Evolutionary conservation across 352 stramenopile genomes (phyloP), one percentile per base, ranked within the genome.

Genomic region (Pythium phragmitis): DNA sequence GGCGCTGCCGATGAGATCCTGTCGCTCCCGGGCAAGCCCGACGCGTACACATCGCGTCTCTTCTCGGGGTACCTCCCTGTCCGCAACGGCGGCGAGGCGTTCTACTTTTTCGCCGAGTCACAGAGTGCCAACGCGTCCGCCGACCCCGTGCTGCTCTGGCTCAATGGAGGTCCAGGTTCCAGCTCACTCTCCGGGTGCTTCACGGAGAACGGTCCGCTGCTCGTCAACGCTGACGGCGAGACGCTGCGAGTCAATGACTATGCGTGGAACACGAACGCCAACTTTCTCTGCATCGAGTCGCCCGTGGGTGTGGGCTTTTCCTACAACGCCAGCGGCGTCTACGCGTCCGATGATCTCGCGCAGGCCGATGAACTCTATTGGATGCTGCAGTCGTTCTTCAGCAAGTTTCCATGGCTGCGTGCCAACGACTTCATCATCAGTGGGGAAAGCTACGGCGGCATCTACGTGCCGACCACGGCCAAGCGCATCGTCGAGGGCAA

Each of bases 381-480:
- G 14, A 76, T 80, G 2, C 70, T 97, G 48, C 76, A 96, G 65
- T 80, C 85, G 28, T 96, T 98, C 65, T 97, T 89, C 47, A 36
- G 37, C 45, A 85, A 93, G 21, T 98, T 98, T 75, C 78, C 87
- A 4, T 82, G 92, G 57, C 77, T 94, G 7, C 69, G 67, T 7
- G 42, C 71, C 12, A 96, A 96, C 57, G 79, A 95, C 37, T 88
- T 96, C 55, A 85, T 92, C 48, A 75, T 95, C 33, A 78, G 77
- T n/a, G 85, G 86, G 45, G 82, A 94, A 60, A 91, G 70, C 28
- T 94, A 91, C 60, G 87, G 81, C 21, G 87, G 87, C 34, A 65
- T 96, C 43, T 96, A 96, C 64, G 78, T 92, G 16, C 83, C 80
- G 0, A 87, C 72, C 19, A 84, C 78, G 6, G 82, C 78, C 28